Conservation (phyloP, 1,284 basidiomycete genomes). For the Tylopilus sp. region DNA sequence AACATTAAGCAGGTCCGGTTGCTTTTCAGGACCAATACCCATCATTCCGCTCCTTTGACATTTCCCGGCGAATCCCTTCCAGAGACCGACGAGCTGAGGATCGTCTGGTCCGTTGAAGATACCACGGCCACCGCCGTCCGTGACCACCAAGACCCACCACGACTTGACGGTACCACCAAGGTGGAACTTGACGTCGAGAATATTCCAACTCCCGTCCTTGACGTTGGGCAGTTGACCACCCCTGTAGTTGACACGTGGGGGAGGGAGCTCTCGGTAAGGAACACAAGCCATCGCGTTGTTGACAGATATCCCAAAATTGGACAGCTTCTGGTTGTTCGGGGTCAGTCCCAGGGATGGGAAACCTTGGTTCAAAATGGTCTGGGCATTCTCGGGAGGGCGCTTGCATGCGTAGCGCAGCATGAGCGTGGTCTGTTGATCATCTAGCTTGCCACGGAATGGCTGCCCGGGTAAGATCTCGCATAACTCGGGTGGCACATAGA, state of each 20-base stretch:
- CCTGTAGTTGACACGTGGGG: conserved; percentile 68
- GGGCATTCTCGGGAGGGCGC: conserved; percentile 66
- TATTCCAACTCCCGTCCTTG: conserved; percentile 77
- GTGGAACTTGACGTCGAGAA: conserved; percentile 74
- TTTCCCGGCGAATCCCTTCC: conserved; percentile 63
- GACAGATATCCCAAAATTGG: conserved; percentile 68
- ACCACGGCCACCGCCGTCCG: conserved; percentile 50
- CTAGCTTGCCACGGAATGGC: conserved; percentile 64
- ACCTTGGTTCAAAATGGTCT: conserved; percentile 66
- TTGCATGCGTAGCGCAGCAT: conserved; percentile 77
- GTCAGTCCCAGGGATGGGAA: conserved; percentile 65
- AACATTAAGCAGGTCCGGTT: conserved; percentile 47
- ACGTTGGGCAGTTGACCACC: conserved; percentile 54
- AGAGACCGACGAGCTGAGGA: conserved; percentile 50
- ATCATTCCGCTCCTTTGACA: conserved; percentile 65
- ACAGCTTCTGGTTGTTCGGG: conserved; percentile 46
- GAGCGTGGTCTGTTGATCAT: conserved; percentile 62
- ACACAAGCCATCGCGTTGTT: conserved; percentile 67
- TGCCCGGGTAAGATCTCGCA: conserved; percentile 72
- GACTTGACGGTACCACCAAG: conserved; percentile 55
- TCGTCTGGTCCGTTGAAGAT: conserved; percentile 57
- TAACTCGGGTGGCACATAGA: conserved; percentile 73
- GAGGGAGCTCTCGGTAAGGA: conserved; percentile 69
- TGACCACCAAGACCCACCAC: conserved; percentile 72
- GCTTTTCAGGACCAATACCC: conserved; percentile 41